Percentiles rank a stretch among this genome's conserved stretches.
phyloP scores from a whole-genome alignment of 2,329 filamentous ascomycete species.

The Acarospora socialis region DNA sequence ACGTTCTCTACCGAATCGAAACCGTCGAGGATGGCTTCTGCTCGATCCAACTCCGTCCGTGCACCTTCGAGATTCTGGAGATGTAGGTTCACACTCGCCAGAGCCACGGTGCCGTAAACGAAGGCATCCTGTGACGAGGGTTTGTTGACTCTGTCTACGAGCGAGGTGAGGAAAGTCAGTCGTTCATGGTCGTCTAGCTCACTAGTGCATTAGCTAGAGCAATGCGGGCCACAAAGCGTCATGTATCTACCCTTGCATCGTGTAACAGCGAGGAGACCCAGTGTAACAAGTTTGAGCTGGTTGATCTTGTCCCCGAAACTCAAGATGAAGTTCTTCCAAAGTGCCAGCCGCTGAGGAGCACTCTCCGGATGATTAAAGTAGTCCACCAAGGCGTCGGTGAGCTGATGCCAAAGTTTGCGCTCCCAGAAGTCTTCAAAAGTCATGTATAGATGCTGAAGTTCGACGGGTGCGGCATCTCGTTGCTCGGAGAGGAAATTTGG shows the following conservation, averaged over 20 bases:
- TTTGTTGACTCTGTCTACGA: slow-evolving; percentile 80
- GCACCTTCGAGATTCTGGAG: slow-evolving; percentile 68
- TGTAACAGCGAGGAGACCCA: slow-evolving; percentile 74
- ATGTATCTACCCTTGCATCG: slow-evolving; percentile 55
- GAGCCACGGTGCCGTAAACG: slow-evolving; percentile 83
- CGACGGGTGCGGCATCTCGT: slow-evolving; percentile 73
- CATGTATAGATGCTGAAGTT: slow-evolving; percentile 76
- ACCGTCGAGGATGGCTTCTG: slow-evolving; percentile 73
- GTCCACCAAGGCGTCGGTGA: slow-evolving; percentile 73
- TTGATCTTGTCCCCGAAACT: slow-evolving; percentile 98
- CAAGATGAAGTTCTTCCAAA: slow-evolving; percentile 90
- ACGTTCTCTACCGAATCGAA: slow-evolving; percentile 94
- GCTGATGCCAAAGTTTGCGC: slow-evolving; percentile 97
- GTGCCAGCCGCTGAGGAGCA: slow-evolving; percentile 66
- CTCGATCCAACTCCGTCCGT: slow-evolving; percentile 71
- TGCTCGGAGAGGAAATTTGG: slow-evolving; percentile 83
- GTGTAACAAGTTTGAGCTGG: slow-evolving; percentile 86
- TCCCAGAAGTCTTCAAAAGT: slow-evolving; percentile 96
- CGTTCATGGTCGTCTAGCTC: slow-evolving; percentile 70
- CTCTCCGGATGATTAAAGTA: slow-evolving; percentile 80
- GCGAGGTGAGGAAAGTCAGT: slow-evolving; percentile 66
- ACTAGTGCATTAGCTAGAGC: neutral
- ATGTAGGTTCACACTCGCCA: slow-evolving; percentile 73
- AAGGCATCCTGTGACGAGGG: slow-evolving; percentile 88
- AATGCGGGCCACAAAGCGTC: slow-evolving; percentile 17